Percentiles rank a stretch among this genome's conserved stretches.
These are phyloP conservation scores for Trichoderma polysporum DNA, from an alignment of 2,329 filamentous ascomycete genomes.

Conservation along the genomic window DNA sequence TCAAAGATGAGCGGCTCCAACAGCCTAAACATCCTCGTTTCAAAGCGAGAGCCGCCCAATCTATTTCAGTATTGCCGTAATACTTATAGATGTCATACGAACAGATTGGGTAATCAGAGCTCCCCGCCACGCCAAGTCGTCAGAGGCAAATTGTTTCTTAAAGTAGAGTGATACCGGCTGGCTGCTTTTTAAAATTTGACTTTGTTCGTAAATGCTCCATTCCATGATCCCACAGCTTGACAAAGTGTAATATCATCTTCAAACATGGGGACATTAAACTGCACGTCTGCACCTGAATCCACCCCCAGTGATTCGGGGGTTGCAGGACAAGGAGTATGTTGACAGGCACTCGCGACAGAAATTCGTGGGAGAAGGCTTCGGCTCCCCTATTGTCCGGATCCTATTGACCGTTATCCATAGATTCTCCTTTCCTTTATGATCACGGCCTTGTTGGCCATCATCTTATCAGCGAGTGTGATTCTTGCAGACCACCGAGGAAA, in stretches of 20 bases:
- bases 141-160: conserved; percentile 6
- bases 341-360: conserved; percentile 5
- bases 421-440: conserved; percentile 66
- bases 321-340: conserved; percentile 54
- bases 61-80: background rate
- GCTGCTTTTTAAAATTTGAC: background rate
- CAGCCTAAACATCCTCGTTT: conserved; percentile 14
- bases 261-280: conserved; percentile 27
- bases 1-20: conserved; percentile 12
- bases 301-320: conserved; percentile 56
- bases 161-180: conserved; percentile 2
- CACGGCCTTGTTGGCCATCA: conserved; percentile 57
- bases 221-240: background rate
- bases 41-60: conserved; percentile 10
- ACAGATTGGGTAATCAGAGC: conserved; percentile 3
- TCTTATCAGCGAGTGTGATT: conserved; percentile 56
- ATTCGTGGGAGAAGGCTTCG: background rate
- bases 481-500: conserved; percentile 51
- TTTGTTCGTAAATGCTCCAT: conserved; percentile 1
- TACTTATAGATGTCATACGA: conserved; percentile 3
- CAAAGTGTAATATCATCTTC: background rate
- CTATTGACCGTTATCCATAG: conserved; percentile 33
- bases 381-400: background rate
- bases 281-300: conserved; percentile 43
- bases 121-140: conserved; percentile 4